These are phyloP conservation scores for Xylaria digitata DNA, from an alignment of 2,329 filamentous ascomycete species.

Conservation along the genomic window DNA sequence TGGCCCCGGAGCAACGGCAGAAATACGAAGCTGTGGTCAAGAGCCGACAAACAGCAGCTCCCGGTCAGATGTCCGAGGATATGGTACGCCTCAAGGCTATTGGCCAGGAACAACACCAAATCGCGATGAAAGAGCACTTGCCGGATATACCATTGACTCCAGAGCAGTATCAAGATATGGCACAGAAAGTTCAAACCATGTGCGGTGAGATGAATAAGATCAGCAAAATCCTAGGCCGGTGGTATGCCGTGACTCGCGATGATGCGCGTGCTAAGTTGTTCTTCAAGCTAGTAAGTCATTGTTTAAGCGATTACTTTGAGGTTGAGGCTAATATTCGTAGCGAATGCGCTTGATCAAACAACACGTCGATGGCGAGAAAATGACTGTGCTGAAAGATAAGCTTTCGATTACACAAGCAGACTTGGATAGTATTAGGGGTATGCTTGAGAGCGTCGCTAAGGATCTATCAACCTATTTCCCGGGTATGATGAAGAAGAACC, in stretches of 20 bases:
- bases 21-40: slow-evolving; percentile 56
- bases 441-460: slow-evolving; percentile 65
- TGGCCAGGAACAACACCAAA: slow-evolving; percentile 50
- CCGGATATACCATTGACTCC: slow-evolving; percentile 60
- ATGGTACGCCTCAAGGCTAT: slow-evolving; percentile 50
- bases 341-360: slow-evolving; percentile 65
- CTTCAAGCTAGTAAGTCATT: slow-evolving; percentile 62
- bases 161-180: slow-evolving; percentile 58
- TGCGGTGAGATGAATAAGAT: slow-evolving; percentile 58
- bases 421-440: slow-evolving; percentile 59
- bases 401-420: slow-evolving; percentile 66
- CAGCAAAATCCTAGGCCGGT: slow-evolving; percentile 57
- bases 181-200: slow-evolving; percentile 57
- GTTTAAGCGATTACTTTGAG: not conserved
- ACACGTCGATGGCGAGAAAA: slow-evolving; percentile 62
- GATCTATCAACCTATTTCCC: slow-evolving; percentile 53
- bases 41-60: slow-evolving; percentile 39
- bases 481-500: slow-evolving; percentile 47
- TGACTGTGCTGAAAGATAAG: slow-evolving; percentile 58
- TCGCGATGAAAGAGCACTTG: slow-evolving; percentile 55
- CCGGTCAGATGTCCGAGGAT: slow-evolving; percentile 51
- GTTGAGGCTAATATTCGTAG: slow-evolving; percentile 56
- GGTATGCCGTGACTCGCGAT: slow-evolving; percentile 62
- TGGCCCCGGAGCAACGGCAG: slow-evolving; percentile 59
- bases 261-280: slow-evolving; percentile 63